Base-by-base conservation (phyloP, 2,329 filamentous ascomycete species). In the Colletotrichum sp. region DNA sequence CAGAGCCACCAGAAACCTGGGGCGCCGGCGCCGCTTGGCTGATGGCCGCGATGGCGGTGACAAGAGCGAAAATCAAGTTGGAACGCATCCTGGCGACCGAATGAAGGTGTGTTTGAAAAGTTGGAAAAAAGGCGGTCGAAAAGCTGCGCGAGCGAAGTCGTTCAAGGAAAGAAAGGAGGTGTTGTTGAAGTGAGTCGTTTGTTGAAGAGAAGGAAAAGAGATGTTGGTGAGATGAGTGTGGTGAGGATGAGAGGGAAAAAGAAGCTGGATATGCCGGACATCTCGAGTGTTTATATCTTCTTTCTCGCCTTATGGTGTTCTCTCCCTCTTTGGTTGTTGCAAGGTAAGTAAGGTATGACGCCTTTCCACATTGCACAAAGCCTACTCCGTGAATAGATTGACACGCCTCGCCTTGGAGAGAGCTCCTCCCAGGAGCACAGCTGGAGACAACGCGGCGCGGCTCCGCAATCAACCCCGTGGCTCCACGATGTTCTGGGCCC, bases 1-100 rank as follows among this genome's bases (percentile, higher is more conserved):
- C 66, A n/a, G 66, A 52, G 43, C 65, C 65, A 55, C 21, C 65
- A 48, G 70, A 64, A 43, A 66, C 70, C 64, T 61, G 70, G 38
- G 71, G 71, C 65, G 71, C 71, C 71, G 71, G 71, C 58, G 71
- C 71, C 71, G 71, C 71, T 26, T 61, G 58, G 66, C 71, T 68
- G 43, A 69, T 69, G 56, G 71, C 71, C 71, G 65, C 71, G 55
- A 73, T 73, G 56, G 71, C 66, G 56, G 71, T 64, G 24, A 73
- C 66, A 32, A 73, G 71, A 43, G 65, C 66, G 58, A 73, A 73
- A 69, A 73, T 69, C 65, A 61, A 56, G 71, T 73, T 73, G 36
- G 65, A 73, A 73, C 65, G 71, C 65, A 73, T 73, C 56, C 56
- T 73, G 71, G 56, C 65, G 66, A 73, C 38, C 58, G 21, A 72